Conservation (phyloP, 192 early-diverging fungal species). For the Mortierella hygrophila region DNA sequence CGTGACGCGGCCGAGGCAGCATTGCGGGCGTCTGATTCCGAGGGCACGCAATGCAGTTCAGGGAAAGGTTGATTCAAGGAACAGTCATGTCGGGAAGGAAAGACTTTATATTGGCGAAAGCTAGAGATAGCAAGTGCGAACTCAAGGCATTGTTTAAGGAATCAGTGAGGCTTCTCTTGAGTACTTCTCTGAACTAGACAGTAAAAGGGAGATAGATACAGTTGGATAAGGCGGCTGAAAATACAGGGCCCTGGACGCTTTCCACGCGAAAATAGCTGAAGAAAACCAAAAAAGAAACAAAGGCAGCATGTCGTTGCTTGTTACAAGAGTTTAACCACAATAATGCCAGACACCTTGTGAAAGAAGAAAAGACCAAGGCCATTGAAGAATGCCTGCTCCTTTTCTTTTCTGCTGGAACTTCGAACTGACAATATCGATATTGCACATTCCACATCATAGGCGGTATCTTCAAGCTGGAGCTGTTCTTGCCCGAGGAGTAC, state of each 20-base stretch:
- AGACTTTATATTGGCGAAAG: too few relatives aligned
- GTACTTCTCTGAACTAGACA: background rate
- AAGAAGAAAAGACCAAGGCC: background rate
- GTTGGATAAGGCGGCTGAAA: background rate
- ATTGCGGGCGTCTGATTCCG: too few relatives aligned
- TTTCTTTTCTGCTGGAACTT: background rate
- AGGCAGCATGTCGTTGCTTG: background rate
- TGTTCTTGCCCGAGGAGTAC: constrained; percentile 97
- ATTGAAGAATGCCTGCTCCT: background rate
- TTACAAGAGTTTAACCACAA: background rate
- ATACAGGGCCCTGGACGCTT: background rate
- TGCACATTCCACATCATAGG: constrained; percentile 60
- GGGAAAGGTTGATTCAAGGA: too few relatives aligned
- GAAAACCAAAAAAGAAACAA: background rate
- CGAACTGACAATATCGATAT: background rate
- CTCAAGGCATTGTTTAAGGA: background rate
- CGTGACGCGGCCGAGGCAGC: background rate
- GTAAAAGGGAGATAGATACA: background rate
- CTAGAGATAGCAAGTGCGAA: too few relatives aligned
- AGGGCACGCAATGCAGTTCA: too few relatives aligned
- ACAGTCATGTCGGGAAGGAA: too few relatives aligned
- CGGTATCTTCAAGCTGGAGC: constrained; percentile 93
- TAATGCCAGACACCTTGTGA: background rate
- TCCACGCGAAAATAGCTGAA: background rate
- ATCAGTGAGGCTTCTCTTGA: background rate